Evolutionary conservation across 352 stramenopile species (phyloP).

Genomic region (Phytophthora parvispora): DNA sequence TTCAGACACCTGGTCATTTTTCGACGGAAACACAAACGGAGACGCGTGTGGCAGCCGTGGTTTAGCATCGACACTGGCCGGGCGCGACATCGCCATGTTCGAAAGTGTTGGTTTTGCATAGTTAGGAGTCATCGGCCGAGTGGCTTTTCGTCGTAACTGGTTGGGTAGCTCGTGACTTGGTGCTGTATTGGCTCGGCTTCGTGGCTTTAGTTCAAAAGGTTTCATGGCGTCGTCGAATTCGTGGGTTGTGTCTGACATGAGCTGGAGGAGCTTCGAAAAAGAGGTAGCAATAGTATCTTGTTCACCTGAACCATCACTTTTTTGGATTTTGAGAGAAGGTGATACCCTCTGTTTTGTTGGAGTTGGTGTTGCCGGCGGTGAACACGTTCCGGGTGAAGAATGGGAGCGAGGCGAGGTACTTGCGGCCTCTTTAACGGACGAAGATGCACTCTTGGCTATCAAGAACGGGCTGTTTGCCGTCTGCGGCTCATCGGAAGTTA

Average conservation of each 20-base stretch:
- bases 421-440: neutral
- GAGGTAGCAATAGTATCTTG: conserved; percentile 33
- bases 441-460: conserved; percentile 8
- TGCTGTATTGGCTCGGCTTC: conserved; percentile 18
- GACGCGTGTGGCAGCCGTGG: neutral
- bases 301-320: neutral
- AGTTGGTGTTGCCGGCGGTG: conserved; percentile 9
- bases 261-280: conserved; percentile 46
- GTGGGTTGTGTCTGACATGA: conserved; percentile 30
- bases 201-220: neutral
- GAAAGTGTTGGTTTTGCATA: conserved; percentile 31
- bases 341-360: conserved; percentile 14
- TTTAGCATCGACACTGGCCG: conserved; percentile 33
- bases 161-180: neutral
- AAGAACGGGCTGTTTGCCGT: conserved; percentile 26
- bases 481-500: neutral
- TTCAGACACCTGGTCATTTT: conserved; percentile 1
- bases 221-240: conserved; percentile 13
- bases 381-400: conserved; percentile 10
- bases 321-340: neutral
- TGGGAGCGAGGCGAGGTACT: conserved; percentile 8
- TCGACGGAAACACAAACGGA: conserved; percentile 7
- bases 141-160: neutral
- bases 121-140: conserved; percentile 15
- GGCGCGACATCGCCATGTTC: conserved; percentile 9